Base-by-base conservation (phyloP, 805 yeast genomes). In the Cyberlindnera subsufficiens region DNA sequence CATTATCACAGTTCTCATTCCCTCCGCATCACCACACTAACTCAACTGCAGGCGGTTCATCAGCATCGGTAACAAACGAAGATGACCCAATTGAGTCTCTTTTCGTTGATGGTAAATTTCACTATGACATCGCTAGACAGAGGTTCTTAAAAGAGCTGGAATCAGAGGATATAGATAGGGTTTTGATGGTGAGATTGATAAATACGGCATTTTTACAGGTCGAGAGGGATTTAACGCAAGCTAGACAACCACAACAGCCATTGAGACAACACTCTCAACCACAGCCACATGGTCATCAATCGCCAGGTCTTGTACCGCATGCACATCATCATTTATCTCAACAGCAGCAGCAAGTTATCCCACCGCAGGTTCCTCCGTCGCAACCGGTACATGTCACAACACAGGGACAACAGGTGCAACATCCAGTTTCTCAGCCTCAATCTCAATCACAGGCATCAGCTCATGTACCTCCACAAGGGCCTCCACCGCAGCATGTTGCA, bases 71-170 rank as follows among this genome's bases (percentile, higher is more conserved):
- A 16, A 18, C 15, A n/a, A 9, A 25, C 10, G 45, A 39, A 13
- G 32, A 30, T 6, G 49, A 45, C 3, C 35, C 38, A 38, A 32
- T 45, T 39, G 52, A 50, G 11, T 15, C 19, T 30, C 53, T 37
- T 25, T 54, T 38, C 32, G 47, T 47, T 14, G 51, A 55, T 13
- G 53, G 53, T 19, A 42, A 53, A 30, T 49, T 56, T 29, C 58
- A 53, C 29, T 55, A 52, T 40, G 53, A 48, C 9, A 5, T 36
- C 17, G 54, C 45, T 1, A 42, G 52, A 27, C 49, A 44, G 14
- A 39, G 42, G 20, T 32, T 56, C 13, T 6, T 52, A 3, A 51
- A 48, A 18, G 57, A 53, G 27, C 30, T 56, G 17, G 51, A 49
- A 17, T 42, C 18, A 16, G 50, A 42, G 1, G 40, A 40, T 10